Evolutionary conservation across 768 basidiomycete genomes (phyloP).

Genomic region (Agaricus blazei): DNA sequence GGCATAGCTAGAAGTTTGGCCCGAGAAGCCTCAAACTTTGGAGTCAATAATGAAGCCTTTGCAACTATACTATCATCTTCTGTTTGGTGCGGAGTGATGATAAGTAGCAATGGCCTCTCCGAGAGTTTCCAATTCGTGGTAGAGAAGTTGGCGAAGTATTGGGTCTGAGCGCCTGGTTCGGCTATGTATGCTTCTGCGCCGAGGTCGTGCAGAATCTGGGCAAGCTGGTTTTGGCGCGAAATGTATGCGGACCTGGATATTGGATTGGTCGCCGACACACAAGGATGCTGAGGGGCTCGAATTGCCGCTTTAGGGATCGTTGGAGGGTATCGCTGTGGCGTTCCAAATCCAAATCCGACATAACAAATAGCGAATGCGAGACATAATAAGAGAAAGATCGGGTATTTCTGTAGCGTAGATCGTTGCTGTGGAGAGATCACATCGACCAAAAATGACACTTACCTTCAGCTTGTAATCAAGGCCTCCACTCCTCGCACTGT

Average conservation of each 20-base stretch:
- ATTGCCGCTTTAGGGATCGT: background rate
- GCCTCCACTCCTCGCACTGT: background rate
- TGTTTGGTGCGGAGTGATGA: slow-evolving; percentile 41
- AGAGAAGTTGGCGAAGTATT: slow-evolving; percentile 73
- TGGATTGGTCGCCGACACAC: slow-evolving; percentile 26
- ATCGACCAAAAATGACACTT: background rate
- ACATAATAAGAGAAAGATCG: background rate
- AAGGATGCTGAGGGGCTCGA: slow-evolving; percentile 30
- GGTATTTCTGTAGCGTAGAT: background rate
- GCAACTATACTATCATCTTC: slow-evolving; percentile 23
- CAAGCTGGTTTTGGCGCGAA: slow-evolving; percentile 50
- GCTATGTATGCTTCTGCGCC: slow-evolving; percentile 69
- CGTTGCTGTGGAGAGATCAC: background rate
- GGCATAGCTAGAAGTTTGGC: slow-evolving; percentile 59
- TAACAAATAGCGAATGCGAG: background rate
- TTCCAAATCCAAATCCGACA: background rate
- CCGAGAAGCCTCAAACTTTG: slow-evolving; percentile 70
- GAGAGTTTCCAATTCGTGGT: slow-evolving; percentile 59
- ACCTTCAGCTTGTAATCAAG: background rate
- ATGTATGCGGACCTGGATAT: slow-evolving; percentile 43
- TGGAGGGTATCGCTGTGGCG: background rate
- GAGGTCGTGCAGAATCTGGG: slow-evolving; percentile 39
- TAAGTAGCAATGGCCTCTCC: slow-evolving; percentile 73
- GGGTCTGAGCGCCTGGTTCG: slow-evolving; percentile 70
- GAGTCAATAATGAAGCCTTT: slow-evolving; percentile 62